Evolutionary conservation across 192 early-diverging fungal species (phyloP).

Genomic region (Entomortierella lignicola): DNA sequence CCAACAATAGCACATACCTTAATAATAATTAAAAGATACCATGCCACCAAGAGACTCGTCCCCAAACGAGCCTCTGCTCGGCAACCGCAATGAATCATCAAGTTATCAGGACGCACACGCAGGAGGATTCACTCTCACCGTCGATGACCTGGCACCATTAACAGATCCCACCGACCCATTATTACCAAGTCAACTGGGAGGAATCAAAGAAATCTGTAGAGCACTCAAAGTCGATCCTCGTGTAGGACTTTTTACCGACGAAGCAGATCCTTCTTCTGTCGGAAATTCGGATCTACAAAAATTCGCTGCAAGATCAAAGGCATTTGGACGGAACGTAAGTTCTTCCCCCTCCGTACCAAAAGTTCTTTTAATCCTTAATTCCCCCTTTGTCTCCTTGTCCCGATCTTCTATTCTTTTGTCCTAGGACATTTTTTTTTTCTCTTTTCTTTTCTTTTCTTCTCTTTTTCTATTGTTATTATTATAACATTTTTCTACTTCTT

Average conservation of each 20-base stretch:
- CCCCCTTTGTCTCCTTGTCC: no score
- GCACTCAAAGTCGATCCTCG: slow-evolving; percentile 70
- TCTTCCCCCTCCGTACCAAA: background rate
- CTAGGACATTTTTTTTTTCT: no score
- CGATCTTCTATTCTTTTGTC: no score
- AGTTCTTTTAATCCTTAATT: background rate
- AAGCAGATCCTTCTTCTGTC: slow-evolving; percentile 13
- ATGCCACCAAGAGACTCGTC: slow-evolving; percentile 23
- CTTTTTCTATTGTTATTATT: no score
- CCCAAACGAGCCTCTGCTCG: slow-evolving; percentile 28
- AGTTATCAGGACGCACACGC: background rate
- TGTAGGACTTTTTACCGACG: slow-evolving; percentile 66
- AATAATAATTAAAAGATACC: no score
- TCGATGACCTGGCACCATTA: slow-evolving; percentile 65
- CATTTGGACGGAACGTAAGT: slow-evolving; percentile 61
- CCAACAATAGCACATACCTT: background rate
- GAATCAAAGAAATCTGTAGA: slow-evolving; percentile 66
- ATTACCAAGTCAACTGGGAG: slow-evolving; percentile 68
- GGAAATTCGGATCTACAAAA: slow-evolving; percentile 13
- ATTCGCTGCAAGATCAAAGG: slow-evolving; percentile 55
- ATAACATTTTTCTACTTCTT: no score
- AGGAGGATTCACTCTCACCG: slow-evolving; percentile 58
- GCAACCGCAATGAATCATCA: background rate
- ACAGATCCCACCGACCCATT: slow-evolving; percentile 76
- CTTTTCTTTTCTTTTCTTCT: no score